Conservation (phyloP, 148 eudicot genomes). For the Heliosperma pusillum region DNA sequence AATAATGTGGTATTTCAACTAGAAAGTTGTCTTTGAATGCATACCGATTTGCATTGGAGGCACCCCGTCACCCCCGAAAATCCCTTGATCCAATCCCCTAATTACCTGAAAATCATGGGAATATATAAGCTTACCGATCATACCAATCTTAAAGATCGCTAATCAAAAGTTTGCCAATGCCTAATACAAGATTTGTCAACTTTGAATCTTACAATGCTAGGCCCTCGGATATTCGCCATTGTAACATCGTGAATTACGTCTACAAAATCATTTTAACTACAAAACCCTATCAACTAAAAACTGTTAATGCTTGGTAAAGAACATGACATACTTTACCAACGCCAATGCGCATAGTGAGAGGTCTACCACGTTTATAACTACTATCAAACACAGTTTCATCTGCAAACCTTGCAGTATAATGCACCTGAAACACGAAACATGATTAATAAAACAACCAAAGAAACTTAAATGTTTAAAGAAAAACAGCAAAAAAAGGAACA, state of each 20-base stretch:
- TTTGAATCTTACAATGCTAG: no score
- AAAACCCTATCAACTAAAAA: neutral
- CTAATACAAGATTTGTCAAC: no score
- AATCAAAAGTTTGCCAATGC: no score
- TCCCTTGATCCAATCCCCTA: constrained; percentile 90
- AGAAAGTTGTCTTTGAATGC: constrained; percentile 13
- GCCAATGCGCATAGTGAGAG: constrained; percentile 90
- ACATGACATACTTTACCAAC: constrained; percentile 58
- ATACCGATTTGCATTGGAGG: constrained; percentile 90
- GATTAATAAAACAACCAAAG: neutral
- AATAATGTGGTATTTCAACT: neutral
- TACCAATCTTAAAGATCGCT: neutral
- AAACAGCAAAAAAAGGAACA: neutral
- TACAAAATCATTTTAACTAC: neutral
- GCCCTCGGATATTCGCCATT: no score
- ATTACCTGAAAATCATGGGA: constrained; percentile 44
- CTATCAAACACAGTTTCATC: constrained; percentile 87
- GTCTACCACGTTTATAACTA: constrained; percentile 85
- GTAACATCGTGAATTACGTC: neutral
- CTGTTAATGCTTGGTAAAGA: neutral
- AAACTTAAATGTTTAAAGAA: neutral
- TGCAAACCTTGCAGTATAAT: constrained; percentile 84
- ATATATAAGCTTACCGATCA: neutral
- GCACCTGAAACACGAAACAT: constrained; percentile 40
- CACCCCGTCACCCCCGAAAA: constrained; percentile 82